Conservation (phyloP, 345 rosid genomes). For the Arabis alpina region DNA sequence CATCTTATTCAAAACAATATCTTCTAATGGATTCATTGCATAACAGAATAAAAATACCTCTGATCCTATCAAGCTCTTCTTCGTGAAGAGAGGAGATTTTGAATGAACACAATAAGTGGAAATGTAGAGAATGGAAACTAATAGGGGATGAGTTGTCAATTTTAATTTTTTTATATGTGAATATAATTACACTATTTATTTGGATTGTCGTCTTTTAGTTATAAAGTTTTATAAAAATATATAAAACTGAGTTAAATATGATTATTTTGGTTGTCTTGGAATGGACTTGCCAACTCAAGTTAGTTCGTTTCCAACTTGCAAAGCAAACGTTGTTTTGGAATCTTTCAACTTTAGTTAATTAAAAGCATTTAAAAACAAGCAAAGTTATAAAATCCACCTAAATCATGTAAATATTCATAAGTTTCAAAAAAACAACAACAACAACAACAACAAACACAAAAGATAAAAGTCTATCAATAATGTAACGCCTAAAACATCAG, state of each 20-base stretch:
- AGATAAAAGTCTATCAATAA: not conserved
- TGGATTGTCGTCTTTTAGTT: constrained; percentile 19
- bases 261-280: constrained; percentile 33
- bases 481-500: not conserved
- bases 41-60: constrained; percentile 18
- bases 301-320: constrained; percentile 49
- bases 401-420: no score
- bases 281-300: constrained; percentile 51
- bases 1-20: not conserved
- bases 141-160: constrained; percentile 41
- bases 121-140: constrained; percentile 33
- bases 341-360: constrained; percentile 31
- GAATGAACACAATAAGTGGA: constrained; percentile 25
- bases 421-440: no score
- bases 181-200: constrained; percentile 5
- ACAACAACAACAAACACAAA: no score
- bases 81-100: constrained; percentile 6
- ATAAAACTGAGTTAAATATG: not conserved
- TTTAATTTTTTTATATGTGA: constrained; percentile 11
- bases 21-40: not conserved
- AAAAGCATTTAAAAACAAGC: constrained; percentile 8
- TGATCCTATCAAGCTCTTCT: constrained; percentile 34
- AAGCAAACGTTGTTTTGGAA: constrained; percentile 45
- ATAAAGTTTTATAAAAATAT: not conserved
- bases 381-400: not conserved